Conservation (phyloP, 2,329 filamentous ascomycete genomes). For the Alternaria infectoria region DNA sequence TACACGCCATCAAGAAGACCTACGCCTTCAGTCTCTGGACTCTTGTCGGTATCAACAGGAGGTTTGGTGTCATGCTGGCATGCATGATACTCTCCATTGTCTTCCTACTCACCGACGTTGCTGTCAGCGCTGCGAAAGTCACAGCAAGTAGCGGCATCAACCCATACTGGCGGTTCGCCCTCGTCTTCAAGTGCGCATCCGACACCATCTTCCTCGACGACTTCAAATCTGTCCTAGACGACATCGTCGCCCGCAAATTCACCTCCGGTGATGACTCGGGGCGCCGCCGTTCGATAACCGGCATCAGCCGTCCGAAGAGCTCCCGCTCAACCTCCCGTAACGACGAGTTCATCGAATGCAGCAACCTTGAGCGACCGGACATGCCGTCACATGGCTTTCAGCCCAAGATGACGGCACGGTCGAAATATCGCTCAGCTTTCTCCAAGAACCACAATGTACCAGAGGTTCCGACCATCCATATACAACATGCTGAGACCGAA, state of each 20-base stretch:
- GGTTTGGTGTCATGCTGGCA: constrained; percentile 43
- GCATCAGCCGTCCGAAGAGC: constrained; percentile 13
- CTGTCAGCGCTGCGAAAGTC: constrained; percentile 36
- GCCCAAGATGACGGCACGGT: constrained; percentile 6
- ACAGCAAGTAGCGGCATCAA: constrained; percentile 40
- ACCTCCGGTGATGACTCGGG: constrained; percentile 23
- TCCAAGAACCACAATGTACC: constrained; percentile 2
- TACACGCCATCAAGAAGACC: constrained; percentile 41
- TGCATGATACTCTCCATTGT: constrained; percentile 44
- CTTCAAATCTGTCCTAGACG: constrained; percentile 45
- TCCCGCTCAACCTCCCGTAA: constrained; percentile 23
- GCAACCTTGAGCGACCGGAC: constrained; percentile 8
- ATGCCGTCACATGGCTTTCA: neutral
- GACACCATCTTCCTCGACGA: constrained; percentile 47
- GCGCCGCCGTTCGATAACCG: constrained; percentile 18
- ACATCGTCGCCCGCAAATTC: constrained; percentile 36
- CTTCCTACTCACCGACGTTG: constrained; percentile 41
- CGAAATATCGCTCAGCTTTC: constrained; percentile 24
- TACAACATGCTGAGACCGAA: constrained; percentile 31
- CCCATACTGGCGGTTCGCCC: constrained; percentile 45
- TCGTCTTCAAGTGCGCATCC: constrained; percentile 46
- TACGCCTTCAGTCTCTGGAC: constrained; percentile 37
- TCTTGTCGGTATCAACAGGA: constrained; percentile 34
- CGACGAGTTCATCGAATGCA: constrained; percentile 28
- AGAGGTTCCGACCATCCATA: constrained; percentile 28